Evolutionary conservation across 345 rosid genomes (phyloP).

Genomic region (Populus davidiana): DNA sequence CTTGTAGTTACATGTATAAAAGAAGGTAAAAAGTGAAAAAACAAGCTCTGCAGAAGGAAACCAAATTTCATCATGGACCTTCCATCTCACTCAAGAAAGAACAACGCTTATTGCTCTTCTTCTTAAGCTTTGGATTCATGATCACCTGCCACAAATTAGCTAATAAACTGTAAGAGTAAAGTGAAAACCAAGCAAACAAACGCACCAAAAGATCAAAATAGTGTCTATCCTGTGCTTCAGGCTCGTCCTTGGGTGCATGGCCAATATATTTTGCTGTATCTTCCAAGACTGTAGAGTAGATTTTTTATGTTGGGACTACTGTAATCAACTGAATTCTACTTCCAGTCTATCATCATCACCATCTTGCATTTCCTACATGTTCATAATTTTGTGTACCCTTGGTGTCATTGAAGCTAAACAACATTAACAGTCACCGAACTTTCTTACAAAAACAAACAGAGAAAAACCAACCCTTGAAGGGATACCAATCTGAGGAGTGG

Average conservation of each 20-base stretch:
- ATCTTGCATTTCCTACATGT: background rate
- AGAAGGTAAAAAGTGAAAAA: background rate
- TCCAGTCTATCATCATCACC: background rate
- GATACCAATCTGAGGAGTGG: slow-evolving; percentile 92
- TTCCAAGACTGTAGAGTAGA: too few relatives aligned
- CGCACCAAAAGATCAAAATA: slow-evolving; percentile 85
- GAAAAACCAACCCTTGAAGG: slow-evolving; percentile 51
- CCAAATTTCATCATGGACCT: background rate
- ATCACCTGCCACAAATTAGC: slow-evolving; percentile 63
- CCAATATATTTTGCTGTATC: too few relatives aligned
- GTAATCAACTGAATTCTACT: background rate
- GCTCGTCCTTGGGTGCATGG: too few relatives aligned
- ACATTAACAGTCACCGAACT: background rate
- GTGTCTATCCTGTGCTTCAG: background rate
- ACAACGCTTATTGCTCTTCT: slow-evolving; percentile 62
- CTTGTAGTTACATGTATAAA: background rate
- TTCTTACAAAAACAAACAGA: background rate
- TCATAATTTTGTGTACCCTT: background rate
- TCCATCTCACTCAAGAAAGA: slow-evolving; percentile 58
- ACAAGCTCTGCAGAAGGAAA: background rate
- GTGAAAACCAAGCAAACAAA: slow-evolving; percentile 6
- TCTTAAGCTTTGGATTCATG: slow-evolving; percentile 70
- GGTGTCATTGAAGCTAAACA: background rate
- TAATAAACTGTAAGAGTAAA: slow-evolving; percentile 19
- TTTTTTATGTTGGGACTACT: too few relatives aligned